Evolutionary conservation across 2,329 filamentous ascomycete genomes (phyloP).

Genomic region (Berkeleyomyces rouxiae): DNA sequence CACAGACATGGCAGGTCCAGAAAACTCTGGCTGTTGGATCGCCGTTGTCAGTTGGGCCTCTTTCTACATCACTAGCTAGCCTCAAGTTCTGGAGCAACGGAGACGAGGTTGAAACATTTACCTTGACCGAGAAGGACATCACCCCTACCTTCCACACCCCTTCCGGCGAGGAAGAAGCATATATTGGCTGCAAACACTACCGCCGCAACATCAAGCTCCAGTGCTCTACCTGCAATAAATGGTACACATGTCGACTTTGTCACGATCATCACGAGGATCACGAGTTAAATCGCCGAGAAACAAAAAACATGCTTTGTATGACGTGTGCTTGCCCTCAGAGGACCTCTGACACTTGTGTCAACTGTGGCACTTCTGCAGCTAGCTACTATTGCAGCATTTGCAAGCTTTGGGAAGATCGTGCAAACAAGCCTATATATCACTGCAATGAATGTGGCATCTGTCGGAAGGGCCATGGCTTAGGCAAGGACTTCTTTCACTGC

Average conservation of each 20-base stretch:
- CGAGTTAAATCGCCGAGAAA: constrained; percentile 61
- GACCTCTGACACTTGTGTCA: constrained; percentile 59
- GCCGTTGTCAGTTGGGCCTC: constrained; percentile 13
- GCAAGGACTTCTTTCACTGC: constrained; percentile 97
- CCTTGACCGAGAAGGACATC: constrained; percentile 43
- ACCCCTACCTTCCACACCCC: constrained; percentile 47
- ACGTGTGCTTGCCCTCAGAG: constrained; percentile 72
- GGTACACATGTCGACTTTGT: constrained; percentile 92
- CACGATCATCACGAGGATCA: constrained; percentile 76
- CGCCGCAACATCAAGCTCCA: constrained; percentile 91
- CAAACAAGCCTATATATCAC: constrained; percentile 83
- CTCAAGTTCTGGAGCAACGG: constrained; percentile 43
- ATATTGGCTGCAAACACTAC: constrained; percentile 78
- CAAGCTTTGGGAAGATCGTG: constrained; percentile 93
- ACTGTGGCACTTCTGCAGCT: constrained; percentile 61
- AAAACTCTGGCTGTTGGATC: constrained; percentile 14
- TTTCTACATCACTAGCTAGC: constrained; percentile 28
- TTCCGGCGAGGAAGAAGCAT: constrained; percentile 23
- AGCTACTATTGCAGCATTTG: constrained; percentile 89
- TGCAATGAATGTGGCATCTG: constrained; percentile 94
- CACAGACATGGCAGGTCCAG: constrained; percentile 17
- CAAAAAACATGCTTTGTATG: constrained; percentile 96
- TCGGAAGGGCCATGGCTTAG: constrained; percentile 72
- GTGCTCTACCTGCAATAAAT: constrained; percentile 73
- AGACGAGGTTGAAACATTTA: constrained; percentile 26